These are phyloP conservation scores for Carallia brachiata DNA, from an alignment of 345 rosid species.

Conservation along the genomic window DNA sequence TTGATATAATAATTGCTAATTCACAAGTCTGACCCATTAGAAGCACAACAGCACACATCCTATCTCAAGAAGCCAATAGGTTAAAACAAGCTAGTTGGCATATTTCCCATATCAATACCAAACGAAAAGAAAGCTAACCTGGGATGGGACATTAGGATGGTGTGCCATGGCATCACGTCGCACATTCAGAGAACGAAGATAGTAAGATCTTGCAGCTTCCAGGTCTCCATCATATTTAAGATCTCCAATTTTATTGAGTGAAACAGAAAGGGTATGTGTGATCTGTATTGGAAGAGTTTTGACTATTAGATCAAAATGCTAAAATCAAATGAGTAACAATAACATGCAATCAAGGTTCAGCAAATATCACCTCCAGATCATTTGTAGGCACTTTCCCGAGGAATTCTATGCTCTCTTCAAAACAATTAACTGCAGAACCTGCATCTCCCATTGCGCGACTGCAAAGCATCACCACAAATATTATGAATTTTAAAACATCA, in stretches of 20 bases:
- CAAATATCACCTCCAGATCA: conserved; percentile 71
- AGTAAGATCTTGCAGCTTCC: conserved; percentile 77
- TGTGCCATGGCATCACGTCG: conserved; percentile 71
- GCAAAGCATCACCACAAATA: conserved; percentile 23
- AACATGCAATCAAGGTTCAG: background rate
- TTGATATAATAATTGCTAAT: background rate
- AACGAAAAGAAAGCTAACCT: conserved; percentile 42
- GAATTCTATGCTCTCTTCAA: conserved; percentile 87
- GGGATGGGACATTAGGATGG: conserved; percentile 60
- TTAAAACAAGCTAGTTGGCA: background rate
- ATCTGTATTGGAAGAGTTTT: conserved; percentile 42
- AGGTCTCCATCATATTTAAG: conserved; percentile 84
- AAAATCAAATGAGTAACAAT: background rate
- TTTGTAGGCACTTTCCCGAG: conserved; percentile 64
- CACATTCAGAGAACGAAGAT: conserved; percentile 66
- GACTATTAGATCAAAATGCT: background rate
- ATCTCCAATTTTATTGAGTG: conserved; percentile 95
- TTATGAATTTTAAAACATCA: background rate
- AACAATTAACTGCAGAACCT: conserved; percentile 65
- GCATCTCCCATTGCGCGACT: conserved; percentile 92
- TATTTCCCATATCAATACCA: background rate
- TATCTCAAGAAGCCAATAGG: background rate
- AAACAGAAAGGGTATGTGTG: conserved; percentile 88
- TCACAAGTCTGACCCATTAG: too few relatives aligned
- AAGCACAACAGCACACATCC: too few relatives aligned